These are phyloP conservation scores for Gracilaria domingensis DNA, from an alignment of 23 red algal genomes.

Conservation along the genomic window DNA sequence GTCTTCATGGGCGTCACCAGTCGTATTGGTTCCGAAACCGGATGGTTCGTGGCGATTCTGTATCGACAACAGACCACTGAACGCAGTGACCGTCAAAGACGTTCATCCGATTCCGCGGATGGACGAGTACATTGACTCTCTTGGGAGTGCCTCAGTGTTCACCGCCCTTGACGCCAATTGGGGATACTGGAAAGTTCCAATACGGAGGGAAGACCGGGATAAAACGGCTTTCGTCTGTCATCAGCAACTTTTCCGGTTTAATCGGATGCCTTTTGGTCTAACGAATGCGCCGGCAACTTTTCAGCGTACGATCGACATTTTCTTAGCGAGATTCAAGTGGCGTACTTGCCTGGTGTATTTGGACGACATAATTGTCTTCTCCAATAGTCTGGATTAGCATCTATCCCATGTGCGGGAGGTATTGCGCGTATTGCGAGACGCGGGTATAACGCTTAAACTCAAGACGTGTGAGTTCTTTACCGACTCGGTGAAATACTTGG, in stretches of 20 bases:
- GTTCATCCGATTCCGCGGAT: conserved; percentile 34
- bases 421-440: conserved; percentile 22
- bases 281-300: conserved; percentile 58
- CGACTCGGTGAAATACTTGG: conserved; percentile 25
- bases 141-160: conserved; percentile 37
- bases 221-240: conserved; percentile 21
- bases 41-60: conserved; percentile 34
- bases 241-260: not conserved
- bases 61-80: conserved; percentile 37
- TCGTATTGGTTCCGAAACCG: conserved; percentile 46
- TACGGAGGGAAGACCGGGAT: not conserved
- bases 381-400: conserved; percentile 29
- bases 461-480: conserved; percentile 44
- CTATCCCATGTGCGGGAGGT: conserved; percentile 24
- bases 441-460: conserved; percentile 18
- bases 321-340: conserved; percentile 46
- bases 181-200: conserved; percentile 42
- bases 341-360: conserved; percentile 25
- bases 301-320: conserved; percentile 36
- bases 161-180: conserved; percentile 33
- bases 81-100: conserved; percentile 30
- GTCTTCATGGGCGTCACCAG: conserved; percentile 17
- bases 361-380: conserved; percentile 62
- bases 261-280: conserved; percentile 45
- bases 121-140: conserved; percentile 27